These are phyloP conservation scores for Xylaria sp. DNA, from an alignment of 2,329 filamentous ascomycete species.

Conservation along the genomic window DNA sequence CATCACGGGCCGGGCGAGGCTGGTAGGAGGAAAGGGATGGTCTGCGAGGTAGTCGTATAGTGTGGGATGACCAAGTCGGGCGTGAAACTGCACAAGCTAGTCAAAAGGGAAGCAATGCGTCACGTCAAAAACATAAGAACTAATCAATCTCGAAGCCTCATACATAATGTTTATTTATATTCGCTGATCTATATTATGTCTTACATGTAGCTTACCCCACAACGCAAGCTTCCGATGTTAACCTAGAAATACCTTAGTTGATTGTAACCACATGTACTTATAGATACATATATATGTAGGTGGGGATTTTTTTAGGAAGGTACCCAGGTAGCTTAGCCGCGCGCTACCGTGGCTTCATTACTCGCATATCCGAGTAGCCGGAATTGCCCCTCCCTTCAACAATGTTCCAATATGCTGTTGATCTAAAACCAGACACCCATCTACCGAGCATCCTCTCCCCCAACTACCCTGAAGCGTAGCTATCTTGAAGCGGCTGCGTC, in stretches of 20 bases:
- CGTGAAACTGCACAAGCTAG: too few relatives aligned
- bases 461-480: neutral
- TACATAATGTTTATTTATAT: too few relatives aligned
- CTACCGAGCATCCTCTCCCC: neutral
- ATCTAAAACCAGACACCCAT: neutral
- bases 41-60: too few relatives aligned
- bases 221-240: neutral
- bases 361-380: constrained; percentile 1
- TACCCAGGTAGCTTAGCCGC: neutral
- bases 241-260: neutral
- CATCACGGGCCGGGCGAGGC: neutral
- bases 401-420: neutral
- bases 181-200: too few relatives aligned
- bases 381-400: constrained; percentile 15
- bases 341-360: constrained; percentile 2
- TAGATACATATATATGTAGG: neutral
- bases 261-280: too few relatives aligned
- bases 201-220: neutral
- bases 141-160: too few relatives aligned
- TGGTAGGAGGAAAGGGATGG: too few relatives aligned
- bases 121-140: too few relatives aligned
- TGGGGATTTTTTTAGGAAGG: too few relatives aligned
- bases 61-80: too few relatives aligned
- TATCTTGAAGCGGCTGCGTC: neutral
- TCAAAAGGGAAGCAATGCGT: too few relatives aligned